Percentiles rank a stretch among this genome's conserved stretches.
These are phyloP conservation scores for Candida ficus DNA, from an alignment of 805 yeast species.

Conservation along the genomic window DNA sequence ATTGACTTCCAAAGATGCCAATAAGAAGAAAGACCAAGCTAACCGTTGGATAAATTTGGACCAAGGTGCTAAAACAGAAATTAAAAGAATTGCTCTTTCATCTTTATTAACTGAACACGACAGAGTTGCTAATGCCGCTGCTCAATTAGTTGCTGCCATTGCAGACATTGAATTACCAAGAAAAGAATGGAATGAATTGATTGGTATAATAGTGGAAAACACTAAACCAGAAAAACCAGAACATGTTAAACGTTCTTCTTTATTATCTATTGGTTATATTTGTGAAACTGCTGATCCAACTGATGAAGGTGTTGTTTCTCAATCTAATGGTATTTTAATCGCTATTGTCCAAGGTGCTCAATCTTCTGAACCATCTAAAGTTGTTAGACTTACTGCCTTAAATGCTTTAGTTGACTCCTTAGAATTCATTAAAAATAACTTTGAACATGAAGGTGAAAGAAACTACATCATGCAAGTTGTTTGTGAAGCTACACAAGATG, in stretches of 20 bases:
- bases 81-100: conserved; percentile 59
- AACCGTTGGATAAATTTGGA: conserved; percentile 73
- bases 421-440: conserved; percentile 82
- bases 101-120: conserved; percentile 63
- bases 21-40: conserved; percentile 52
- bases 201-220: conserved; percentile 77
- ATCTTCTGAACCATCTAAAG: conserved; percentile 63
- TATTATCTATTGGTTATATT: conserved; percentile 88
- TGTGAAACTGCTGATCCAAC: conserved; percentile 91
- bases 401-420: conserved; percentile 88
- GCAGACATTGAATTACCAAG: conserved; percentile 94
- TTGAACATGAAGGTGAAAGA: conserved; percentile 91
- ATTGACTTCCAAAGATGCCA: conserved; percentile 72
- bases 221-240: conserved; percentile 76
- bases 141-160: conserved; percentile 93
- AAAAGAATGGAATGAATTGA: conserved; percentile 83
- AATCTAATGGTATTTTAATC: conserved; percentile 86
- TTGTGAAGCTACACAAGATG: conserved; percentile 96
- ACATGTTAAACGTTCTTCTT: conserved; percentile 78
- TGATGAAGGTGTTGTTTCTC: conserved; percentile 65
- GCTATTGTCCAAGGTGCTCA: conserved; percentile 98
- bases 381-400: conserved; percentile 84
- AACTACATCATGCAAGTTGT: conserved; percentile 98
- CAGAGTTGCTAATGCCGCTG: conserved; percentile 81
- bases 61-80: conserved; percentile 46